A percentile compares a stretch with the other conserved stretches of the same genome.
phyloP scores from a whole-genome alignment of 192 early-diverging fungal species.

The Umbelopsis sp. region DNA sequence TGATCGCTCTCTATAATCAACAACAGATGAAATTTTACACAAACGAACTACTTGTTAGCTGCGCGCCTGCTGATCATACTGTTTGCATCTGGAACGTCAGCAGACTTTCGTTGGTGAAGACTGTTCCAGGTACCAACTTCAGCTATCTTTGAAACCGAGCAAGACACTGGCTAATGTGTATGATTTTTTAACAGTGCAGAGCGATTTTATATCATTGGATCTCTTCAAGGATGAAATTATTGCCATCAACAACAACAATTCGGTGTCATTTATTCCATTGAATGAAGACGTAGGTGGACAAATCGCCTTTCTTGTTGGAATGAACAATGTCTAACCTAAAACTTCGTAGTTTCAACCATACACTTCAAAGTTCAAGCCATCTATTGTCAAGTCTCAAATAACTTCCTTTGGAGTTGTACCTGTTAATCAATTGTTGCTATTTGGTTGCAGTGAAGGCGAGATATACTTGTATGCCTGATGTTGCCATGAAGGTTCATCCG shows the following conservation, averaged over 20 bases:
- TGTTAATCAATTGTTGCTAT: constrained; percentile 56
- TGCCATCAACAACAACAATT: constrained; percentile 59
- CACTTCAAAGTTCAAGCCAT: constrained; percentile 60
- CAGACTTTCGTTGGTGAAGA: constrained; percentile 49
- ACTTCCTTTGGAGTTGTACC: constrained; percentile 53
- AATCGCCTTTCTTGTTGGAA: background rate
- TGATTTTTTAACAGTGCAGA: constrained; percentile 13
- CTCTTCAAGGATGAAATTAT: constrained; percentile 64
- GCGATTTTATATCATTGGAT: constrained; percentile 56
- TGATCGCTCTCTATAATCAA: too few relatives aligned
- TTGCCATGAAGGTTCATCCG: too few relatives aligned
- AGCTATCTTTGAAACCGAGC: background rate
- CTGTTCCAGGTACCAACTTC: constrained; percentile 42
- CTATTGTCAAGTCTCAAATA: constrained; percentile 55
- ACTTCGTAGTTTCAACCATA: constrained; percentile 51
- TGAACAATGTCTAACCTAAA: background rate
- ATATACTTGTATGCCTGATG: constrained; percentile 54
- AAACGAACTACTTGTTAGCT: constrained; percentile 53
- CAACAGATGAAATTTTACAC: constrained; percentile 62
- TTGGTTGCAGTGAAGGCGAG: constrained; percentile 61
- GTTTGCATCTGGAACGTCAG: constrained; percentile 61
- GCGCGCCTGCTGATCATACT: constrained; percentile 55
- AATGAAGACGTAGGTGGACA: constrained; percentile 55
- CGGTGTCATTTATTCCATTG: constrained; percentile 59
- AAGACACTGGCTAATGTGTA: too few relatives aligned